These are phyloP conservation scores for Endothia cerciana DNA, from an alignment of 2,329 filamentous ascomycete genomes.

Conservation along the genomic window DNA sequence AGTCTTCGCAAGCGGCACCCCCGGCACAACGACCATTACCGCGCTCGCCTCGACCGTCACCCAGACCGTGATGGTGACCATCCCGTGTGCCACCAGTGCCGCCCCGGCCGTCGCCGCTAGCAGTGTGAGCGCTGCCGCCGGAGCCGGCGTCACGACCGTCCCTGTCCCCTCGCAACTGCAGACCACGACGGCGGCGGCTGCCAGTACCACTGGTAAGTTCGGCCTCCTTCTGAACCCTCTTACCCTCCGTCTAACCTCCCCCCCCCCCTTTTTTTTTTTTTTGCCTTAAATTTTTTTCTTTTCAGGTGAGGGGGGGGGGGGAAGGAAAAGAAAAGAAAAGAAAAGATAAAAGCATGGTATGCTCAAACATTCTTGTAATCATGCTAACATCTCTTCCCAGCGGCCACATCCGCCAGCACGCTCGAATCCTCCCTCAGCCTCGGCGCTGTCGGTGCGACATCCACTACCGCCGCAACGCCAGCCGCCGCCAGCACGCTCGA, in stretches of 20 bases:
- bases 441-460: slow-evolving; percentile 31
- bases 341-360: neutral
- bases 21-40: slow-evolving; percentile 43
- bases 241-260: no score
- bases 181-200: slow-evolving; percentile 20
- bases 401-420: slow-evolving; percentile 22
- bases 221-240: no score
- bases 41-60: slow-evolving; percentile 38
- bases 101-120: slow-evolving; percentile 25
- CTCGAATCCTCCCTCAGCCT: slow-evolving; percentile 37
- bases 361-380: neutral
- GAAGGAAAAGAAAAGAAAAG: neutral
- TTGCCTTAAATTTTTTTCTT: no score
- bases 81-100: slow-evolving; percentile 30
- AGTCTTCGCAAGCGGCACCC: slow-evolving; percentile 37
- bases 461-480: slow-evolving; percentile 31
- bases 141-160: slow-evolving; percentile 31
- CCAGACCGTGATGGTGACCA: slow-evolving; percentile 34
- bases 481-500: slow-evolving; percentile 33
- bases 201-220: slow-evolving; percentile 9
- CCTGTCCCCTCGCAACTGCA: slow-evolving; percentile 26
- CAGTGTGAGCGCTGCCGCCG: slow-evolving; percentile 26
- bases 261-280: no score
- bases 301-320: no score
- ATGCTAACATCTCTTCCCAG: neutral